Evolutionary conservation across 2,329 filamentous ascomycete genomes (phyloP), one percentile per base, ranked within the genome.

Genomic region (Pseudonectria buxi): DNA sequence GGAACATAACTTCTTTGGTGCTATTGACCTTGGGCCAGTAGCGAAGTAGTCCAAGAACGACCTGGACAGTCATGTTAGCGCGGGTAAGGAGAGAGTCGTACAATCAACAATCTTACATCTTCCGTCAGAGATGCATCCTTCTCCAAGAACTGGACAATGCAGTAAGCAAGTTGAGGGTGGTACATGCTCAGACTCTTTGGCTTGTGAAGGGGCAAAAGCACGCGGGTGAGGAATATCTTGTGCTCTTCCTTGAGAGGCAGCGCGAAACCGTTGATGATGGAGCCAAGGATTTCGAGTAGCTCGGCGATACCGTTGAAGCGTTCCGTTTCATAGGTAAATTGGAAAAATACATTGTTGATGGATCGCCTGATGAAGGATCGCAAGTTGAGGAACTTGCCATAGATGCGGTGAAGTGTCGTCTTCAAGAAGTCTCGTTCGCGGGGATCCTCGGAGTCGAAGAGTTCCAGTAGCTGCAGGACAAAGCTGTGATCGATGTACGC

Each of bases 11-110:
- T 64, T 98, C 92, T 65, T 98, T 98, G 35, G 92, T 98, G 65
- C 92, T 96, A 67, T 98, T 98, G 53, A 94, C 87, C 71, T 98
- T 98, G 31, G 92, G 92, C 92, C 92, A 98, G 63, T 95, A 98
- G 50, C 92, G 83, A 44, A 98, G 72, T 37, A 98, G 72, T 30
- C 92, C 92, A 47, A 96, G 78, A 32, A 98, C 92, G 43, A 96
- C 88, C 85, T 89, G n/a, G 1, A 15, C 18, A 14, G 1, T 13
- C 4, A n/a, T 9, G 29, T 53, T 41, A 53, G 50, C 9, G 32
- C 35, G 7, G 28, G 7, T 3, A 7, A 10, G 6, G 26, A 14
- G 15, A 11, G 24, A 12, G 14, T 2, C n/a, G 16, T 25, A 14
- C 10, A 16, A 4, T n/a, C 12, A 26, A 30, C 16, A 11, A 27